Base-by-base conservation (phyloP, 768 basidiomycete species). In the Boletus reticuloceps region DNA sequence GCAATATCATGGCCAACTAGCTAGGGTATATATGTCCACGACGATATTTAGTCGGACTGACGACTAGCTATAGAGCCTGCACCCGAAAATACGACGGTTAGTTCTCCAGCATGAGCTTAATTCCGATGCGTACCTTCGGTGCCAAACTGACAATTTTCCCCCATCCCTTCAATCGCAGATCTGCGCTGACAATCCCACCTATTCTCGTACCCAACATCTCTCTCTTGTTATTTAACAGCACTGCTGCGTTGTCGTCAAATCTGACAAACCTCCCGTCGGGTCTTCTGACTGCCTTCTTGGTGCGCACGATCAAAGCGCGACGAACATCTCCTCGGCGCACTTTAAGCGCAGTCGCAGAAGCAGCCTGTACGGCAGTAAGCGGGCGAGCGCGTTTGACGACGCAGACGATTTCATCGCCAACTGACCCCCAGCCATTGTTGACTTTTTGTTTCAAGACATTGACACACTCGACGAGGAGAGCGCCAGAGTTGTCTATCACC, bases 401-500 rank as follows among this genome's bases (percentile, higher is more conserved):
- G 54, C 93, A 94, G 61, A 96, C 94, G 57, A 97, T 93, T 71
- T 96, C 94, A 74, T 98, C 95, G 44, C 95, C 95, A 16, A 94
- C 90, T 32, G 83, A 80, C 34, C 94, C 96, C 84, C 91, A 91
- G 42, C 95, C 95, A 63, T 94, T 91, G 70, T 91, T 95, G 64
- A 94, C 91, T 73, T 98, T 98, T 69, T 91, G 86, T 73, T 98
- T 98, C 54, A 97, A 79, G 29, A 98, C 85, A 72, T 98, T 97
- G 69, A 98, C 92, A 67, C 94, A 97, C 78, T 98, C 96, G 40
- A 94, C 87, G 58, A 96, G 76, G 58, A 98, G 80, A 8, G 93
- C 95, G 32, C 96, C 96, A 7, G 96, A 94, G 73, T 98, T 98
- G 79, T 98, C 96, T 71, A 98, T 97, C 60, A 93, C 87, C 91